Base-by-base conservation (phyloP, 2,329 filamentous ascomycete species). In the Periconia sp. region DNA sequence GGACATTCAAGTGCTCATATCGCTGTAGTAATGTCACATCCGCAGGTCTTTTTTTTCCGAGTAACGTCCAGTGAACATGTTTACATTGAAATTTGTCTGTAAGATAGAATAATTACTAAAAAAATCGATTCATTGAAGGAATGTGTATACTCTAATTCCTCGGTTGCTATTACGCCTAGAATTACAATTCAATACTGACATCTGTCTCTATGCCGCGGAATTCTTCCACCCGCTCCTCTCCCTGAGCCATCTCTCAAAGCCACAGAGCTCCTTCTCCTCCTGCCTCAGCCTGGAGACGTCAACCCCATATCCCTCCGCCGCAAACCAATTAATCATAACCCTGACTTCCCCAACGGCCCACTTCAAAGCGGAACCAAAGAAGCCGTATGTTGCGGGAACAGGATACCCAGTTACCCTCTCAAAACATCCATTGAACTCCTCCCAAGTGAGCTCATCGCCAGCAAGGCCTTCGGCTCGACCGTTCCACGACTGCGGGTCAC, bases 311-410 rank as follows among this genome's bases (percentile, higher is more conserved):
- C 80, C 80, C 19, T 76, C 72, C 8, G 74, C 70, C 45, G 68
- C 67, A 53, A 83, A 83, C 80, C 81, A 84, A n/a, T 70, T 68
- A 44, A 80, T 76, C 79, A 82, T 82, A 10, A 68, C 42, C 8
- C 73, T 74, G 37, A 81, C 33, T 50, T 82, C 79, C 14, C 72
- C 73, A 14, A 80, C 63, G 35, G 68, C 60, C 59, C 67, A 76
- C 70, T 78, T 69, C 17, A 82, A 59, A 15, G 69, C 62, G 3
- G 61, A 68, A 1, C 70, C 73, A 10, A 82, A 54, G 18, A 79
- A 63, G 3, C 68, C 60, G 51, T 75, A 83, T 0, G 75, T 77
- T 27, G 62, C 68, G 0, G 79, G 79, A 15, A 79, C 66, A 3
- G 73, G 66, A 33, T 71, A 63, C 0, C 81, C 81, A 3, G 77